phyloP scores from a whole-genome alignment of 495 filamentous ascomycete genomes.

The Usnea hakonensis region DNA sequence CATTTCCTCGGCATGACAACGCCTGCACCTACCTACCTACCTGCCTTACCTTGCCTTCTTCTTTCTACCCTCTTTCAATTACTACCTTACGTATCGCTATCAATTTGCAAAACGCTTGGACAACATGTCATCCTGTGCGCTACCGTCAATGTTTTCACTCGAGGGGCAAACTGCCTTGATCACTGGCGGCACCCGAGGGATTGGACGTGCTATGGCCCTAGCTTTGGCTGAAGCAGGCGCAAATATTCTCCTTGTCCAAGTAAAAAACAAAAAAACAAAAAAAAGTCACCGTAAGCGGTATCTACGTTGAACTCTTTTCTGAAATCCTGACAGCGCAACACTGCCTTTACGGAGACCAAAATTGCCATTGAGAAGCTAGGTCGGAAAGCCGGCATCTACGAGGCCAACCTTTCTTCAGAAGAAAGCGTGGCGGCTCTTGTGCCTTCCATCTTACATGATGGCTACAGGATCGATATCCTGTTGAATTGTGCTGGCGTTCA shows the following conservation, averaged over 20 bases:
- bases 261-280: too few species aligned
- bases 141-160: constrained; percentile 33
- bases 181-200: constrained; percentile 82
- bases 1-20: too few species aligned
- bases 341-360: constrained; percentile 54
- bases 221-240: constrained; percentile 78
- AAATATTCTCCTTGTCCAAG: constrained; percentile 64
- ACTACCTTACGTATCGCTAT: too few species aligned
- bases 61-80: background rate
- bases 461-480: constrained; percentile 57
- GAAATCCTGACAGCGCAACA: constrained; percentile 48
- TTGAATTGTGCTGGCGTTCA: constrained; percentile 86
- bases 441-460: constrained; percentile 52
- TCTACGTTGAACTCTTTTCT: background rate
- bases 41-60: background rate
- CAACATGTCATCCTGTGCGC: constrained; percentile 2
- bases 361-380: constrained; percentile 53
- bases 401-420: constrained; percentile 61
- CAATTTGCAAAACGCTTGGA: background rate
- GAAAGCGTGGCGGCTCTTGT: constrained; percentile 53
- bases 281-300: background rate
- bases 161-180: constrained; percentile 64
- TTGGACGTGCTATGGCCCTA: constrained; percentile 76
- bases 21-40: too few species aligned
- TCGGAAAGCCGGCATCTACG: constrained; percentile 61